These are phyloP conservation scores for Cylindrodendrum hubeiense DNA, from an alignment of 2,329 filamentous ascomycete species.

Conservation along the genomic window DNA sequence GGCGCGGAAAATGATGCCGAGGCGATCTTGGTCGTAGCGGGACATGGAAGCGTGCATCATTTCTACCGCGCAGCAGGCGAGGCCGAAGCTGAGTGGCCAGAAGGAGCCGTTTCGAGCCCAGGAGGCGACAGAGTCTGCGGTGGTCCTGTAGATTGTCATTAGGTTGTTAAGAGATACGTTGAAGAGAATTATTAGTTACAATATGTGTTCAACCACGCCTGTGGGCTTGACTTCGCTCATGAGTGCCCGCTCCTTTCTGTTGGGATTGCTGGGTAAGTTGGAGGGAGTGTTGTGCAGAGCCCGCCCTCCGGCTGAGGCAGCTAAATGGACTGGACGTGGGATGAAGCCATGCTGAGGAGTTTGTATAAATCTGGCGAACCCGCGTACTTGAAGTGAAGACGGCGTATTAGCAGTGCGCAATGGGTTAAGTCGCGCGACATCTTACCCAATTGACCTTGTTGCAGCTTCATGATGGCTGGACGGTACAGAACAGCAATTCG, in stretches of 20 bases:
- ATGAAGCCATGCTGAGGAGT: no score
- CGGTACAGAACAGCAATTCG: neutral
- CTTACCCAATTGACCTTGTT: neutral
- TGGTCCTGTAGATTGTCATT: neutral
- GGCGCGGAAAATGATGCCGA: neutral
- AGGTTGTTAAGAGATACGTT: neutral
- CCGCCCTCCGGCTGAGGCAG: neutral
- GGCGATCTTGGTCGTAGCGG: neutral
- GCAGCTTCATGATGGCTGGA: neutral
- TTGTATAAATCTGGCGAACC: neutral
- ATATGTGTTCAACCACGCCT: neutral
- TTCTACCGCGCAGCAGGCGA: neutral
- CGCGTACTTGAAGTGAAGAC: neutral
- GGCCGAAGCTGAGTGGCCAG: neutral
- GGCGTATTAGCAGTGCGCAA: neutral
- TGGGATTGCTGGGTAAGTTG: neutral
- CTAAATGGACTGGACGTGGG: neutral
- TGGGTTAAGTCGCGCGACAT: neutral
- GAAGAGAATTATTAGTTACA: neutral
- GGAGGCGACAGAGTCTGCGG: neutral
- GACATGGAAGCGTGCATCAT: neutral
- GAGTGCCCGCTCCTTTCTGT: neutral
- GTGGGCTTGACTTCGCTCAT: neutral
- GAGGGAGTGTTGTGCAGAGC: neutral
- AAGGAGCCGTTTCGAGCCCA: neutral